Conservation (phyloP, 306 rosid genomes). For the Pyrus pyrifolia region DNA sequence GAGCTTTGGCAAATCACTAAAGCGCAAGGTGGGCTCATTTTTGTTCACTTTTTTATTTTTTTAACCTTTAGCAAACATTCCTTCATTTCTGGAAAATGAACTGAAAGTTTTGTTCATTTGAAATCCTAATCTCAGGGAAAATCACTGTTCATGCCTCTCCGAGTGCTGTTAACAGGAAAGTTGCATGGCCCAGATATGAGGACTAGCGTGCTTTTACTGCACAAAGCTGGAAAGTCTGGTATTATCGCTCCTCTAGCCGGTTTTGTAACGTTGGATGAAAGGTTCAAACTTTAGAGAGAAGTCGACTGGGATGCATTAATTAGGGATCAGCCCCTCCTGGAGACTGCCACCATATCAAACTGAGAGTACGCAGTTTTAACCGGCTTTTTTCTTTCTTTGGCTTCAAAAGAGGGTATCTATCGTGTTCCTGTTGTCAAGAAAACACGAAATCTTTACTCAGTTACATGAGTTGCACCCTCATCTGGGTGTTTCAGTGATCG, state of each 20-base stretch:
- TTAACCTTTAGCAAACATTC: background rate
- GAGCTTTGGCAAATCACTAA: slow-evolving; percentile 72
- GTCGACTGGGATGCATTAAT: slow-evolving; percentile 64
- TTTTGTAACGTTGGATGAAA: slow-evolving; percentile 51
- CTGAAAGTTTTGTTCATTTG: slow-evolving; percentile 3
- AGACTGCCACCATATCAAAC: slow-evolving; percentile 32
- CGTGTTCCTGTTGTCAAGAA: background rate
- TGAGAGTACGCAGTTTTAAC: slow-evolving; percentile 14
- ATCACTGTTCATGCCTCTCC: slow-evolving; percentile 94
- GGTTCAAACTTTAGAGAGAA: slow-evolving; percentile 52
- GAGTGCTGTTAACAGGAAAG: slow-evolving; percentile 82
- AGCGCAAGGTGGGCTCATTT: slow-evolving; percentile 62
- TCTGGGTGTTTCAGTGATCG: background rate
- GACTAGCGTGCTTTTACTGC: slow-evolving; percentile 45
- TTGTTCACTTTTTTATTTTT: background rate
- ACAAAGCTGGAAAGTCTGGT: slow-evolving; percentile 53
- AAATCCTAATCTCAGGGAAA: slow-evolving; percentile 50
- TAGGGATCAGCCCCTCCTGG: slow-evolving; percentile 40
- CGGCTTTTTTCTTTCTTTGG: background rate
- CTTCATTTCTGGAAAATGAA: background rate
- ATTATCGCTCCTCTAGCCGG: slow-evolving; percentile 48
- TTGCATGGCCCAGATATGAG: slow-evolving; percentile 93
- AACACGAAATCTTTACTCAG: background rate
- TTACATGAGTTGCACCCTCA: background rate
- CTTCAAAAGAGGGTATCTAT: background rate